Base-by-base conservation (phyloP, 305 asterid species). In the Solanum hybrid region DNA sequence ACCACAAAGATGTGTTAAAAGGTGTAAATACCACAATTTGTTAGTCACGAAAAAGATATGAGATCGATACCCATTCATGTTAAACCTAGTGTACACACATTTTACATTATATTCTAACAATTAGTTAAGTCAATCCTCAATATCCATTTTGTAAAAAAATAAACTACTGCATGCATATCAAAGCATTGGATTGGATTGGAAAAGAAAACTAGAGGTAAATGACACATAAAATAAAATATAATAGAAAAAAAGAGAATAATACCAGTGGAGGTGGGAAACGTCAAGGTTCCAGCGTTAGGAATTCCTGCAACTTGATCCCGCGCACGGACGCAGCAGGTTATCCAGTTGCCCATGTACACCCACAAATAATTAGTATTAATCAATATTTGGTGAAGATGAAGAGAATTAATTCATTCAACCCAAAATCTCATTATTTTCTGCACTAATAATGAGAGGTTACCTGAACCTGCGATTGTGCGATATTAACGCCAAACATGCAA, bases 181-280 rank as follows among this genome's bases (percentile, higher is more conserved):
- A 81, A 77, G 27, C 45, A 79, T 57, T 57, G 70, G 10, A 79
- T 41, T 41, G 17, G 17, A 76, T 20, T 33, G 26, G 38, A 20
- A 78, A 77, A 75, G 17, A 31, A 33, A 22, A 36, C 4, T 10
- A 0, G 13, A 39, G 34, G 79, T 73, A 6, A 73, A 29, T 4
- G 9, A 15, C 14, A 32, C 31, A 4, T 29, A 75, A 75, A 29
- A 79, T 5, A 33, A 22, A 34, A 31, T 7, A 17, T 22, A 36
- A 17, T 22, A n/a, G 1, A 79, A 79, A 26, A 33, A 34, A 41
- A 81, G 32, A 38, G 65, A 82, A 39, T 82, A 82, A 83, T 83
- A 83, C 87, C 87, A 81, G 33, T 29, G n/a, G 87, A 82, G 87
- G 20, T 82, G 37, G 37, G 37, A 82, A 83, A 83, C 24, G 87